Percentiles rank a stretch among this genome's conserved stretches.
Conservation (phyloP, 352 stramenopile species). For the Globisporangium spiculum region DNA sequence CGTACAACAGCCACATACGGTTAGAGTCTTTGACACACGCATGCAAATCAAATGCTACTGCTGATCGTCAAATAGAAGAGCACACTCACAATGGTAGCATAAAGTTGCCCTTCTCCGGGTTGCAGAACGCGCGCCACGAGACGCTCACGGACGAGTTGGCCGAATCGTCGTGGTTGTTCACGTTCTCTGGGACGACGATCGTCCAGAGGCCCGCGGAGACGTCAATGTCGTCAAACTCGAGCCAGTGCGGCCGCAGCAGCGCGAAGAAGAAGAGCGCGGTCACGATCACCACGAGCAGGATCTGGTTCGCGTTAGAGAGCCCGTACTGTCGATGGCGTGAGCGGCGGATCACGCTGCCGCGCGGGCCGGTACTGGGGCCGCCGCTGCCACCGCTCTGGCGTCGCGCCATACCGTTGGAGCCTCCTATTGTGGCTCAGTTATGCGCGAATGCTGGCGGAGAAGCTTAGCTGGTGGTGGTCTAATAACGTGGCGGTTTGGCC, state of each 20-base stretch:
- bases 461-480: too few species aligned
- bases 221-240: slow-evolving; percentile 36
- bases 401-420: slow-evolving; percentile 6
- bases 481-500: too few species aligned
- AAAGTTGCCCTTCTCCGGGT: slow-evolving; percentile 23
- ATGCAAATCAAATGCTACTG: background rate
- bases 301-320: slow-evolving; percentile 84
- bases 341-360: slow-evolving; percentile 19
- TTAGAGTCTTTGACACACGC: background rate
- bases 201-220: slow-evolving; percentile 54
- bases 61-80: background rate
- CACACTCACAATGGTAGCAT: slow-evolving; percentile 25
- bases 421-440: slow-evolving; percentile 3
- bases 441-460: background rate
- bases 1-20: background rate
- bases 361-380: background rate
- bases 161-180: slow-evolving; percentile 20
- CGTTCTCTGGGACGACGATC: slow-evolving; percentile 31
- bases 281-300: slow-evolving; percentile 60
- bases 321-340: slow-evolving; percentile 67
- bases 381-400: background rate
- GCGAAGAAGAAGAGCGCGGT: slow-evolving; percentile 57
- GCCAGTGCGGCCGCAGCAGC: slow-evolving; percentile 61
- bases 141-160: slow-evolving; percentile 30
- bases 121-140: slow-evolving; percentile 57